Evolutionary conservation across 192 early-diverging fungal genomes (phyloP).

Genomic region (Backusella macrospora): DNA sequence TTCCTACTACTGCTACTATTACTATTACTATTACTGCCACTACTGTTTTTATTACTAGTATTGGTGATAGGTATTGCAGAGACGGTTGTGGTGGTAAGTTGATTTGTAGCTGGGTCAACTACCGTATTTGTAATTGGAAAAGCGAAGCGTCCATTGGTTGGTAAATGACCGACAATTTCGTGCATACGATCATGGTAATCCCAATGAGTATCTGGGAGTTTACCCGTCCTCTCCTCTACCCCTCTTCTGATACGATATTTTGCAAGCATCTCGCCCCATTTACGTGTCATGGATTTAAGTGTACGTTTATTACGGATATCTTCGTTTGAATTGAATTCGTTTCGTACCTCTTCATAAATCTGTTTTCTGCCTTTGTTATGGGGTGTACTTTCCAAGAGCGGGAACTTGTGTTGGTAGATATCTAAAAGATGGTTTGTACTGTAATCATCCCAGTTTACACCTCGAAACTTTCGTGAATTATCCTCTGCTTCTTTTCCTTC

Average conservation of each 20-base stretch:
- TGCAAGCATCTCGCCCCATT: conserved; percentile 10
- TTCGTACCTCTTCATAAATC: neutral
- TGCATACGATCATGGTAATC: neutral
- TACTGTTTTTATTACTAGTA: neutral
- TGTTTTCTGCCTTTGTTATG: conserved; percentile 11
- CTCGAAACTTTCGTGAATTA: neutral
- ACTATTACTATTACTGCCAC: neutral
- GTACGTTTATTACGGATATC: neutral
- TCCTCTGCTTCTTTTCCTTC: neutral
- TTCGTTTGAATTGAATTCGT: neutral
- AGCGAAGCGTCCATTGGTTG: neutral
- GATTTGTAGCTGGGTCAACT: neutral
- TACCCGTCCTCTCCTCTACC: neutral
- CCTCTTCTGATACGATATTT: conserved; percentile 4
- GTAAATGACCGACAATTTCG: conserved; percentile 10
- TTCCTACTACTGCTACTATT: neutral
- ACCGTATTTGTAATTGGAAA: neutral
- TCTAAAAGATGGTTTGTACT: neutral
- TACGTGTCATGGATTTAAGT: neutral
- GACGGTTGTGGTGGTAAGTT: neutral
- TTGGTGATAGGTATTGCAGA: neutral
- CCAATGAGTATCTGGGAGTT: neutral
- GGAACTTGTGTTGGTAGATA: neutral
- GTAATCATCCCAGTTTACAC: conserved; percentile 1
- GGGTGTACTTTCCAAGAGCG: neutral